phyloP scores from a whole-genome alignment of 73 alveolate genomes.

The Paramecium biaurelia region DNA sequence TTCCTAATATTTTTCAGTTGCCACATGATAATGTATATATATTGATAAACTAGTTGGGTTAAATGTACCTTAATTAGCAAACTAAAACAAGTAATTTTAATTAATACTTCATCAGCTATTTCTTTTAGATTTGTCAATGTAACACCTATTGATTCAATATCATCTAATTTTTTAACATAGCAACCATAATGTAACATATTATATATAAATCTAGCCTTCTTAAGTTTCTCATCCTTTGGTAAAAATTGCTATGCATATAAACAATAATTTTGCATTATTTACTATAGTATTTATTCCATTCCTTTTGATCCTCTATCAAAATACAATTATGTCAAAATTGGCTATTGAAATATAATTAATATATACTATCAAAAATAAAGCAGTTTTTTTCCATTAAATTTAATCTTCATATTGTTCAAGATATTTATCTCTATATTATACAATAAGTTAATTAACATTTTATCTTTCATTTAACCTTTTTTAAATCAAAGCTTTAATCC shows the following conservation, averaged over 20 bases:
- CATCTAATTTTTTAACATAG: not conserved
- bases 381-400: not conserved
- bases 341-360: not conserved
- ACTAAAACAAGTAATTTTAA: not conserved
- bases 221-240: not conserved
- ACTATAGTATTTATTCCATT: not conserved
- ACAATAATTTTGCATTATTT: not conserved
- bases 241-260: not conserved
- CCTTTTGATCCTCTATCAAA: not conserved
- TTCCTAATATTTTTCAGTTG: slow-evolving; percentile 32
- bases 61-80: not conserved
- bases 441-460: not conserved
- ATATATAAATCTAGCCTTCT: not conserved
- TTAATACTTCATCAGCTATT: slow-evolving; percentile 1
- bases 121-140: slow-evolving; percentile 1
- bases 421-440: not conserved
- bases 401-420: not conserved
- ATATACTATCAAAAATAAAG: not conserved
- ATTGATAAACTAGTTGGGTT: not conserved
- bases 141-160: not conserved
- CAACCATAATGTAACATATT: not conserved
- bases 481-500: not conserved
- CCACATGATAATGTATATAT: not conserved
- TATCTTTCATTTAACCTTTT: not conserved
- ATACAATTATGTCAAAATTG: slow-evolving; percentile 28